Evolutionary conservation across 805 yeast genomes (phyloP), one percentile per base, ranked within the genome.

Genomic region (Martiniozyma abietophila): DNA sequence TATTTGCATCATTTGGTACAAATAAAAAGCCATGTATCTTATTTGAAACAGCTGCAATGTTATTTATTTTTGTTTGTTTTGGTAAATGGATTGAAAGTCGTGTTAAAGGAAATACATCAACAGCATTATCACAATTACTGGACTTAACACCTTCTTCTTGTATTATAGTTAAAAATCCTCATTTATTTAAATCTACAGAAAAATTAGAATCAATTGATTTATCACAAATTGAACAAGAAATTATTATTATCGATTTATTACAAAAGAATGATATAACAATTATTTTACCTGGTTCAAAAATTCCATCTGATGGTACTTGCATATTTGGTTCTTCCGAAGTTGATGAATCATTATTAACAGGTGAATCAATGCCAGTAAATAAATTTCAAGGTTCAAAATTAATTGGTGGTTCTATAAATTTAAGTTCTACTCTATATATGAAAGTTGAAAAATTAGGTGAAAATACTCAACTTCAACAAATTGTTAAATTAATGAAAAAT

Each of bases 21-120:
- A 50, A 53, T 0, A 51, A 53, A 34, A 68, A 77, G 5, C 94
- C 95, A 5, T 74, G 69, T 34, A 73, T 80, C 1, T 63, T 86
- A 23, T 88, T 92, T 62, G 96, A 85, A 39, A 86, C 97, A 0
- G 69, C 85, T 2, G 75, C 79, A 11, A 84, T 94, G 94, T 65
- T 92, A 27, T 67, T 89, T 32, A 61, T 77, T 5, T 92, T 86
- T 54, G 86, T 92, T 18, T 71, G 92, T 7, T 61, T 86, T 29
- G 99, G 99, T 3, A 89, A 92, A 58, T 81, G 83, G 71, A 62
- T 88, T 16, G 99, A 92, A 51, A 83, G 82, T 56, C 75, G 71
- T 43, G 97, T 98, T 2, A 85, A 92, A 51, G 95, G 97, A 4
- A 84, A 82, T 39, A 92, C 97, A 0, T 83, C 96, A 0, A 71